Percentiles rank a stretch among this genome's conserved stretches.
Conservation (phyloP, 1,284 basidiomycete species). For the Tilletia horrida region DNA sequence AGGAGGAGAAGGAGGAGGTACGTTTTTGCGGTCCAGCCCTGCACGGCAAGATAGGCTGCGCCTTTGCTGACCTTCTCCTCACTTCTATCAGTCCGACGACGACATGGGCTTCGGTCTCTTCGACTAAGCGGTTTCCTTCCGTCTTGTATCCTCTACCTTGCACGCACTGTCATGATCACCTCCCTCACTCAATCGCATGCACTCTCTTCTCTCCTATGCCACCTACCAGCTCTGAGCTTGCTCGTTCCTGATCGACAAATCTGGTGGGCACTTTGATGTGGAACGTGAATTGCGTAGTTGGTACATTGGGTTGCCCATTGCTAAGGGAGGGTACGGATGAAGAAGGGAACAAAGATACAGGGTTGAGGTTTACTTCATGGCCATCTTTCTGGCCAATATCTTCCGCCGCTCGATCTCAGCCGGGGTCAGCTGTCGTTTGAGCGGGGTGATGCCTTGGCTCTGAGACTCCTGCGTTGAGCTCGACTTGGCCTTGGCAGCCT, state of each 20-base stretch:
- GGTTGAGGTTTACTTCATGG: not conserved
- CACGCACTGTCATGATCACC: constrained; percentile 7
- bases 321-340: not conserved
- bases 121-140: constrained; percentile 61
- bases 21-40: not conserved
- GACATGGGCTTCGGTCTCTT: constrained; percentile 70
- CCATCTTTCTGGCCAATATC: constrained; percentile 13
- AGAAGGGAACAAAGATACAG: not conserved
- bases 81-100: constrained; percentile 21
- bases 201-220: not conserved
- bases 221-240: no score
- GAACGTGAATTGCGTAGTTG: not conserved
- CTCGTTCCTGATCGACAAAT: no score
- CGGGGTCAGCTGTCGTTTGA: constrained; percentile 12
- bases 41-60: not conserved
- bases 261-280: no score
- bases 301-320: not conserved
- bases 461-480: not conserved
- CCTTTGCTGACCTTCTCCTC: not conserved
- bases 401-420: constrained; percentile 13
- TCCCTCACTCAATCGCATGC: constrained; percentile 14
- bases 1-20: constrained; percentile 63
- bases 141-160: not conserved
- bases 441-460: not conserved
- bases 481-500: not conserved